phyloP scores from a whole-genome alignment of 192 early-diverging fungal genomes.

The Coemansia sp. region DNA sequence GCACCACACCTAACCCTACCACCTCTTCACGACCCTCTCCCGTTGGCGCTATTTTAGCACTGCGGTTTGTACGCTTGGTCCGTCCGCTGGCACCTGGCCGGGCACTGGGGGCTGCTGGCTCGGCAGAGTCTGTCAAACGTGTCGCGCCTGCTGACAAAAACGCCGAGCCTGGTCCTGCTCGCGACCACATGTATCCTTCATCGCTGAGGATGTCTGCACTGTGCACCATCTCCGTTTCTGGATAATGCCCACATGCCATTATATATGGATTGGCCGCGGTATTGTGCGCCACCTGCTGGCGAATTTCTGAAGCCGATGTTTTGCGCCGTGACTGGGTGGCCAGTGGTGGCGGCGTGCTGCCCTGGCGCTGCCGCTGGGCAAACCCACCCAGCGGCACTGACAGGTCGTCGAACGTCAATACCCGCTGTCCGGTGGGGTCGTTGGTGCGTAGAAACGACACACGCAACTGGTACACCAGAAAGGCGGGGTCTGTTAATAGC shows the following conservation, averaged over 20 bases:
- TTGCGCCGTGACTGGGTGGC: slow-evolving; percentile 31
- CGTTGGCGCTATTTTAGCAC: slow-evolving; percentile 38
- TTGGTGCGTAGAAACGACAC: slow-evolving; percentile 70
- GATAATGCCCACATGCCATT: slow-evolving; percentile 40
- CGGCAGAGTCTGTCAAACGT: too few species aligned
- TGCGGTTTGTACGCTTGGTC: slow-evolving; percentile 33
- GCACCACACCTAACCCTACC: slow-evolving; percentile 45
- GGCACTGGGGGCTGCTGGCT: too few species aligned
- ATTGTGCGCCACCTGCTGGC: slow-evolving; percentile 43
- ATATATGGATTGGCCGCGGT: slow-evolving; percentile 51
- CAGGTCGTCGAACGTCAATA: slow-evolving; percentile 64
- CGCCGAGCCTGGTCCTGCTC: slow-evolving; percentile 19
- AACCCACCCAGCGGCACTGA: slow-evolving; percentile 15
- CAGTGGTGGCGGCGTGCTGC: slow-evolving; percentile 29
- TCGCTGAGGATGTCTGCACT: slow-evolving; percentile 37
- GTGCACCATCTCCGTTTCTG: slow-evolving; percentile 39
- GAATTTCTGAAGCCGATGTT: slow-evolving; percentile 44
- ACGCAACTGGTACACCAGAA: slow-evolving; percentile 74
- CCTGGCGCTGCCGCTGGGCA: slow-evolving; percentile 12
- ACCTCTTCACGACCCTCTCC: slow-evolving; percentile 40
- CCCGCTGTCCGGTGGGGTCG: slow-evolving; percentile 68
- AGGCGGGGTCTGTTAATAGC: slow-evolving; percentile 66
- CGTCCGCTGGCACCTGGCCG: slow-evolving; percentile 7
- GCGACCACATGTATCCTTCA: slow-evolving; percentile 28
- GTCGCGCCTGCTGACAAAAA: too few species aligned